Evolutionary conservation across 164 flowering plant genomes (phyloP), one percentile per base, ranked within the genome.

Genomic region (Piper longum): DNA sequence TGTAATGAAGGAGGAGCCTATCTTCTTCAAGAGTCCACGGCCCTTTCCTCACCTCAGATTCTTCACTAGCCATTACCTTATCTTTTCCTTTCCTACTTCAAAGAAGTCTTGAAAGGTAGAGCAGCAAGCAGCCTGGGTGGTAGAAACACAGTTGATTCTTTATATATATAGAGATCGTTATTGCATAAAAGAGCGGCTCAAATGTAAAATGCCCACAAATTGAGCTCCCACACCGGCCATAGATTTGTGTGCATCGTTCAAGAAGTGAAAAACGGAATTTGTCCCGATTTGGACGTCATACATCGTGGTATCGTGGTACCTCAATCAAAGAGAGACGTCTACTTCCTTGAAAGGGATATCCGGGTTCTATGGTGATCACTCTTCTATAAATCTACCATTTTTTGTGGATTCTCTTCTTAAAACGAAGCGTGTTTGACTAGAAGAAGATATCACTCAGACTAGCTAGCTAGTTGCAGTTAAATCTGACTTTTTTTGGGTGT

Each of bases 21-120:
- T 91, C 97, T 76, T 91, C 97, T 43, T 91, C 93, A 44, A 78
- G 75, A 42, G 97, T 88, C 97, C 97, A 91, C 58, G 95, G 93
- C n/a, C 97, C 97, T 81, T 85, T 83, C 62, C 97, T 78, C 7
- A 91, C 74, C 64, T 85, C 89, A 39, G 1, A 51, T n/a, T 64
- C 82, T 71, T 80, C 81, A 59, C 63, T 44, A 64, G 75, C 54
- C 76, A 75, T 80, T 18, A 67, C 52, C 48, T 16, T 63, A 7
- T 54, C 56, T 66, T 58, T 51, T 60, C 8, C 36, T 41, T 26
- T 26, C 8, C 12, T 48, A 48, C 52, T 41, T 36, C 60, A 18
- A 57, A 57, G 42, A 57, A 48, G 52, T 26, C 60, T 41, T 7
- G 41, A 13, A 8, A 57, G 3, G 13, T 9, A 26, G 36, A 4